A percentile compares a stretch with the other conserved stretches of the same genome.
Conservation (phyloP, 495 filamentous ascomycete genomes). For the Tuber aestivum region DNA sequence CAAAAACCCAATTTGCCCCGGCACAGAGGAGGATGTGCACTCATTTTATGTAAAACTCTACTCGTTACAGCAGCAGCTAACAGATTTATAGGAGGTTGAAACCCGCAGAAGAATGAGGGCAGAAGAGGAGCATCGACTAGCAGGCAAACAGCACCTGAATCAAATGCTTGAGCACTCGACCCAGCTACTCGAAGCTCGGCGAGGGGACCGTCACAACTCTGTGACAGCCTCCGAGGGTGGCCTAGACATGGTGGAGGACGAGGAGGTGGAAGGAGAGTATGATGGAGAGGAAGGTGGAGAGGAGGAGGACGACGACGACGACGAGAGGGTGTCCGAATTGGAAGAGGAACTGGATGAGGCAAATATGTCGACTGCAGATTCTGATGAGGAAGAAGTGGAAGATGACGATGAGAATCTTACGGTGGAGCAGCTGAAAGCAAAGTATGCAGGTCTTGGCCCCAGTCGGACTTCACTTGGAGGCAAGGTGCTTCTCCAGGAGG, state of each 20-base stretch:
- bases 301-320: slow-evolving; percentile 50
- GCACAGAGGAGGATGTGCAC: background rate
- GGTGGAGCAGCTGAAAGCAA: slow-evolving; percentile 67
- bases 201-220: slow-evolving; percentile 31
- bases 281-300: slow-evolving; percentile 49
- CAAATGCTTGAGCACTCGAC: slow-evolving; percentile 42
- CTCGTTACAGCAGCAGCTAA: background rate
- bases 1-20: background rate
- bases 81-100: slow-evolving; percentile 35
- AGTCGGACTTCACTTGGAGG: slow-evolving; percentile 13
- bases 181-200: slow-evolving; percentile 39
- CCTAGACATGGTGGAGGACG: slow-evolving; percentile 13
- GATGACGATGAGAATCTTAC: slow-evolving; percentile 65
- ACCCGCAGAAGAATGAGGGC: slow-evolving; percentile 34
- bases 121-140: slow-evolving; percentile 39
- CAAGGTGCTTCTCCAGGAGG: slow-evolving; percentile 22
- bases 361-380: slow-evolving; percentile 49
- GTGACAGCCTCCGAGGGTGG: slow-evolving; percentile 21
- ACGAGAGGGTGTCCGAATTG: slow-evolving; percentile 42
- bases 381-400: slow-evolving; percentile 49
- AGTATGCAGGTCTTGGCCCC: slow-evolving; percentile 61
- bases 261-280: slow-evolving; percentile 49
- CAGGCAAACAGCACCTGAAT: slow-evolving; percentile 41
- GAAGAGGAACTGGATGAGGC: slow-evolving; percentile 48
- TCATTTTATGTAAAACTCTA: background rate